phyloP scores from a whole-genome alignment of 176 grass and related monocot species.

The Lolium perenne region DNA sequence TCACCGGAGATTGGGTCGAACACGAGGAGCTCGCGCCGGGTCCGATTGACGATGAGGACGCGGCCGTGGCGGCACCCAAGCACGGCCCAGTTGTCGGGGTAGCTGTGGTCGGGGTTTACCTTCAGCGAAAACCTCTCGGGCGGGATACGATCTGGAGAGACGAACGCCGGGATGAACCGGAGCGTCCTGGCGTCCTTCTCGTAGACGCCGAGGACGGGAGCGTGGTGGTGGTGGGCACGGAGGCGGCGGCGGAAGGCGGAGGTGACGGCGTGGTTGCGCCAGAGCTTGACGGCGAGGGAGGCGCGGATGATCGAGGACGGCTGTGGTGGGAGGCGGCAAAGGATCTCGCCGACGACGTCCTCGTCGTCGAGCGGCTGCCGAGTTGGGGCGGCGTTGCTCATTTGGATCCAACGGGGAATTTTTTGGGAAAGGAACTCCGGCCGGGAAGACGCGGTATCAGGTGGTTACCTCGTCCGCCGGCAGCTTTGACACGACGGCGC shows the following conservation, averaged over 20 bases:
- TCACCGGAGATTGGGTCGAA: not conserved
- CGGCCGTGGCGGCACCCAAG: conserved; percentile 2
- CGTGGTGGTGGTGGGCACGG: not conserved
- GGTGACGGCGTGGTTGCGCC: not conserved
- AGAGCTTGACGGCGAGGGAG: not conserved
- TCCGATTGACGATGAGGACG: conserved; percentile 15
- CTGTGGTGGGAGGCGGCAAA: not conserved
- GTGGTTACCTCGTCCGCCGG: no score
- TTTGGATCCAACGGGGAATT: no score
- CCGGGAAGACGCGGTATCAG: no score
- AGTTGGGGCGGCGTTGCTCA: no score
- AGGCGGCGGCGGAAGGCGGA: not conserved
- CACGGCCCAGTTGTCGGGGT: not conserved
- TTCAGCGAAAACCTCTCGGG: not conserved
- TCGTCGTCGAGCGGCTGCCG: not conserved
- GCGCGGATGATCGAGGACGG: not conserved
- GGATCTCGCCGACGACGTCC: not conserved
- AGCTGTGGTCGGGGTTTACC: not conserved
- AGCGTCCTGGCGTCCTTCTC: not conserved
- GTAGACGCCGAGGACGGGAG: not conserved
- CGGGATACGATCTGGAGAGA: not conserved
- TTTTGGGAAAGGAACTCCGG: no score
- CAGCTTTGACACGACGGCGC: no score
- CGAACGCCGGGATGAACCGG: not conserved
- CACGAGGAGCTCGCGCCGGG: not conserved